Base-by-base conservation (phyloP, 2,329 filamentous ascomycete genomes). In the Clarireedia monteithiana region DNA sequence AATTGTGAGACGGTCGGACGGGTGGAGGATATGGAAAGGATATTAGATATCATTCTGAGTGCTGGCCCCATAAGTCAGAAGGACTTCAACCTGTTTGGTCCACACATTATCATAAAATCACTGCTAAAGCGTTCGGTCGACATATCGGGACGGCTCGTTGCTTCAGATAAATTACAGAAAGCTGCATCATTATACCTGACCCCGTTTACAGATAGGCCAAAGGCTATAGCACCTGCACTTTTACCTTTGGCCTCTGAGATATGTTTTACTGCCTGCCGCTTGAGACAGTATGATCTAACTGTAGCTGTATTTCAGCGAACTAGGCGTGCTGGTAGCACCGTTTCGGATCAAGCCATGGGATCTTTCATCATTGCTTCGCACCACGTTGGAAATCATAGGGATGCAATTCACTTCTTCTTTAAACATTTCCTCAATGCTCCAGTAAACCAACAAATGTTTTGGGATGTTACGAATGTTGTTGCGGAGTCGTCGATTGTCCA, bases 141-240 rank as follows among this genome's bases (percentile, higher is more conserved):
- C 23, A 46, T 58, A 2, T 20, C 14, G 17, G 6, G n/a, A 24
- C 17, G 17, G 6, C 26, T 36, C 15, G 17, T 38, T 12, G 27
- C 55, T n/a, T n/a, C 42, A 23, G 30, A 53, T 3, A 60, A 55
- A 6, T 38, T 68, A 15, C 46, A 44, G 27, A 65, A 63, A 48
- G 65, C 63, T 4, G 55, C 56, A 5, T 53, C 56, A 6, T 58
- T 70, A 34, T 70, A 63, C 50, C 58, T 68, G 6, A 57, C 60
- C 15, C 53, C 61, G 14, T 64, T 66, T 39, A 59, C 49, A 15
- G 53, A 61, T 9, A 59, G 63, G 23, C 63, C 62, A 4, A 53
- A 48, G 26, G 24, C 10, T 17, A 58, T 60, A 36, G 48, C 52
- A 17, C 49, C 40, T 3, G 36, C 50, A 17, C 58, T 63, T 54